Evolutionary conservation across 305 asterid genomes (phyloP), one percentile per base, ranked within the genome.

Genomic region (Solanum hybrid): DNA sequence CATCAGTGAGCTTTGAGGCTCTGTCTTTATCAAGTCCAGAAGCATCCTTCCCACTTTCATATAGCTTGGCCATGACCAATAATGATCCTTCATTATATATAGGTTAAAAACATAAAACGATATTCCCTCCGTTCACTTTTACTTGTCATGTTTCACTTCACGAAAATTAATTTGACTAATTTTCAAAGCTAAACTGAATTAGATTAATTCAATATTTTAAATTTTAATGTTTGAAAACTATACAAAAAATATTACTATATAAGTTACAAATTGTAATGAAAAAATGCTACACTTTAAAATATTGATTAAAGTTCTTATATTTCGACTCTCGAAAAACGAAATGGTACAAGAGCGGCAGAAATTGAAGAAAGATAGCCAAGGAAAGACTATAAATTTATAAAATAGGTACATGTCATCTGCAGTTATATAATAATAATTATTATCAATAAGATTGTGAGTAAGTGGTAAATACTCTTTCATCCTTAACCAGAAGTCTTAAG

Each of bases 401-500:
- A 56, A 56, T 19, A 56, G 10, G 69, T 56, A 56, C 10, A 56
- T 56, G 24, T 56, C 69, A 17, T 56, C 4, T 17, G 69, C 24
- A 2, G 24, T 17, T 56, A 17, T 19, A 56, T 56, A 17, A 56
- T 51, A 15, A 56, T 56, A 6, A 17, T 17, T 17, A 56, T 56
- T 56, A 56, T 7, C 10, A 17, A 56, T 17, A 56, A 56, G 4
- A 1, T 19, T 17, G n/a, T 56, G 10, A 56, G 3, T 0, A 4
- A 56, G 9, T 17, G 24, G 0, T 56, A 56, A 15, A 7, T 17
- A 17, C 2, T 56, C n/a, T 7, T 17, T 56, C 4, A 56, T 56
- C 0, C 10, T 56, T 17, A 56, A 19, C 0, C 0, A 56, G 2
- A 56, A 56, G 24, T 51, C 8, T 0, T 0, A 0, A 0, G 0